Percentiles rank a stretch among this genome's conserved stretches.
Conservation (phyloP, 2,329 filamentous ascomycete genomes). For the Xylariaceae sp. region DNA sequence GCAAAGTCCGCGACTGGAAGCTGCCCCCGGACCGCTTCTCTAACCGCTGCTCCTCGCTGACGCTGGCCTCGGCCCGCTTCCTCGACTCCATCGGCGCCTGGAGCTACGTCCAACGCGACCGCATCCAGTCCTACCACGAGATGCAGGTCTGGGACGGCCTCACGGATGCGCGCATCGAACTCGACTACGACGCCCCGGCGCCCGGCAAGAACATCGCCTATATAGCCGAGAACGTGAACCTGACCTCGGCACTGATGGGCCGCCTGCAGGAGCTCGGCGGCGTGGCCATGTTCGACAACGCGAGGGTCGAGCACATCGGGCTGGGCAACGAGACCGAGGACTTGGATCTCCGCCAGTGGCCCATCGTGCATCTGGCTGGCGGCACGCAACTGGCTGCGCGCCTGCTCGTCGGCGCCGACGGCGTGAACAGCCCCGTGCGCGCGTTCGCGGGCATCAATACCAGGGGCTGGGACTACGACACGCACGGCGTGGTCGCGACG, state of each 20-base stretch:
- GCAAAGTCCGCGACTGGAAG: slow-evolving; percentile 67
- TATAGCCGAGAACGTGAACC: slow-evolving; percentile 94
- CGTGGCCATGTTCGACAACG: slow-evolving; percentile 73
- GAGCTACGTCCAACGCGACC: slow-evolving; percentile 70
- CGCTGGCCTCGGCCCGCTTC: slow-evolving; percentile 82
- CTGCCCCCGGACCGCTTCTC: slow-evolving; percentile 74
- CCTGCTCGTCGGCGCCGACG: slow-evolving; percentile 89
- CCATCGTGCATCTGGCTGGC: slow-evolving; percentile 73
- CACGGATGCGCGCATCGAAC: slow-evolving; percentile 83
- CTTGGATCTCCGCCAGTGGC: slow-evolving; percentile 83
- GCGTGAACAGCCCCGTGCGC: slow-evolving; percentile 91
- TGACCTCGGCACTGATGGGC: slow-evolving; percentile 76
- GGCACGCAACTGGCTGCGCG: slow-evolving; percentile 74
- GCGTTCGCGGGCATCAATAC: slow-evolving; percentile 84
- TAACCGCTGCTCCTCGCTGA: slow-evolving; percentile 94
- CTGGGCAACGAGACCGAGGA: slow-evolving; percentile 71
- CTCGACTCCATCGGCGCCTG: slow-evolving; percentile 84
- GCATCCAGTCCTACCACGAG: slow-evolving; percentile 86
- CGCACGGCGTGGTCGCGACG: slow-evolving; percentile 90
- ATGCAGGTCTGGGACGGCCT: slow-evolving; percentile 99
- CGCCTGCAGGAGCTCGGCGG: slow-evolving; percentile 70
- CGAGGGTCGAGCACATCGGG: slow-evolving; percentile 77
- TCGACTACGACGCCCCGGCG: slow-evolving; percentile 67
- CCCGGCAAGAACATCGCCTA: slow-evolving; percentile 76
- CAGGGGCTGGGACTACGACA: slow-evolving; percentile 89